Percentiles rank a stretch among this genome's conserved stretches.
Conservation (phyloP, 345 rosid genomes). For the Moricandia arvensis region DNA sequence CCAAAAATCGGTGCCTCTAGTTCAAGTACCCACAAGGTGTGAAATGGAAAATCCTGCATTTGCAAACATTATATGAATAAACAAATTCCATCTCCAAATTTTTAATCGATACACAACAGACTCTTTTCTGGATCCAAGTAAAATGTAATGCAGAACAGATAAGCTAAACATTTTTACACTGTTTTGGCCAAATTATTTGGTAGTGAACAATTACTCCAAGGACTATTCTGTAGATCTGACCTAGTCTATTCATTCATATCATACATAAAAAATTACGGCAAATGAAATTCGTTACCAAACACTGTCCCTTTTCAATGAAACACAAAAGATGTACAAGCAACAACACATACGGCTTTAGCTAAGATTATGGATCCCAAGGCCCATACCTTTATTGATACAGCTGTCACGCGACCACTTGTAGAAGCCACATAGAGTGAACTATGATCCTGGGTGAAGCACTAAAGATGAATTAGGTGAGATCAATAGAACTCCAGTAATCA, state of each 20-base stretch:
- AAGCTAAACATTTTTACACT: conserved; percentile 5
- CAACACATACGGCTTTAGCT: not conserved
- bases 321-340: not conserved
- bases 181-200: conserved; percentile 3
- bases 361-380: conserved; percentile 4
- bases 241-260: not conserved
- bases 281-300: not conserved
- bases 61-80: not conserved
- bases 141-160: conserved; percentile 12
- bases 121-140: not conserved
- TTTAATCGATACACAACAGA: not conserved
- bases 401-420: conserved; percentile 79
- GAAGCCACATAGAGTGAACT: conserved; percentile 67
- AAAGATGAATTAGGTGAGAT: conserved; percentile 14
- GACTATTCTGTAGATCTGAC: conserved; percentile 4
- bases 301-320: not conserved
- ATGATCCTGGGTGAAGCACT: conserved; percentile 46
- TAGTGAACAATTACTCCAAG: conserved; percentile 1
- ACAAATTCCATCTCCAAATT: not conserved
- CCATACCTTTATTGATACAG: conserved; percentile 70
- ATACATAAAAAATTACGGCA: not conserved
- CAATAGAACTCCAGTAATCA: not conserved
- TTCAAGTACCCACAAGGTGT: conserved; percentile 66
- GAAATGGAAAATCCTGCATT: conserved; percentile 64
- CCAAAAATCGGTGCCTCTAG: conserved; percentile 82